Base-by-base conservation (phyloP, 768 basidiomycete species). In the Amanita fuliginea region DNA sequence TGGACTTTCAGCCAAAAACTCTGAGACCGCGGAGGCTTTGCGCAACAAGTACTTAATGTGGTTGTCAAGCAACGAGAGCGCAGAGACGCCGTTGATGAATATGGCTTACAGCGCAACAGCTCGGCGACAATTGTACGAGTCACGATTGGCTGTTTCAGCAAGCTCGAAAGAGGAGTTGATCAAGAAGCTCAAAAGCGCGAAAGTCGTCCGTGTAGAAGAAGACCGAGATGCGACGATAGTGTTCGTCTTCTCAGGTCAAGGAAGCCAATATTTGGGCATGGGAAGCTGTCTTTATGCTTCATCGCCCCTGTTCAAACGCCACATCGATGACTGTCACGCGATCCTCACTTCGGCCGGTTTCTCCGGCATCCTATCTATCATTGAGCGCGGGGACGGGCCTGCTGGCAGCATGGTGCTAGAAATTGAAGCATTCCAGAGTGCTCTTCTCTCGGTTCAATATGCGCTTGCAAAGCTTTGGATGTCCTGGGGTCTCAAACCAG, bases 191-290 rank as follows among this genome's bases (percentile, higher is more conserved):
- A 55, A 52, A 4, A 55, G 54, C 0, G 66, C 75, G 6, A 46
- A 64, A 3, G 56, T 68, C 19, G 58, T 65, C 16, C 60, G 67
- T n/a, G n/a, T n/a, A 36, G 58, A 54, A 13, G 45, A 62, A 19
- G 52, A 57, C n/a, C 55, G 62, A 13, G 28, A 50, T 1, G 54
- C 59, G n/a, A 63, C 66, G 3, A 68, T 74, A 1, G 69, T 77
- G 4, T 85, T 87, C 55, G 78, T 86, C 3, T 86, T 85, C 60
- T 80, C 84, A 14, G 86, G 86, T 6, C 82, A 86, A 58, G 86
- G 84, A 34, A 67, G 75, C 28, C 83, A 86, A 53, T 81, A 81
- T 63, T 57, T 67, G 14, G 75, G 77, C 5, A 86, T 86, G 83
- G 84, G 80, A 0, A 51, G 62, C 26, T 59, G 62, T 0, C 69